A percentile compares a stretch with the other conserved stretches of the same genome.
Evolutionary conservation across 441 rosid species (phyloP).

Genomic region (Populus hybrid): DNA sequence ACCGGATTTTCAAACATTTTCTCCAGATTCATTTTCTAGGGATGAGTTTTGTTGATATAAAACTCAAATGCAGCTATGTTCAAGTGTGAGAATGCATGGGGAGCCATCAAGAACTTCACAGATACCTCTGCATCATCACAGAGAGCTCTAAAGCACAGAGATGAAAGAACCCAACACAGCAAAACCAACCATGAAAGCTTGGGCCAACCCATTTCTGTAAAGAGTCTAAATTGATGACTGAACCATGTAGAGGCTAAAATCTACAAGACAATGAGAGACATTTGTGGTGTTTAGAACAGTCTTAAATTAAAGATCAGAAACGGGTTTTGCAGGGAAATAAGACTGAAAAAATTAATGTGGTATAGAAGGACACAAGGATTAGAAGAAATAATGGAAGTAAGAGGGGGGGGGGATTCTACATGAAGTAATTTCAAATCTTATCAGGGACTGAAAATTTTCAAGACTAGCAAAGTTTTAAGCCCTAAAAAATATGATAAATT

Average conservation of each 20-base stretch:
- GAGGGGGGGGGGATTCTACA: neutral
- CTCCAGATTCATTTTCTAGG: neutral
- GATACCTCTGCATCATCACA: slow-evolving; percentile 47
- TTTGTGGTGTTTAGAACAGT: slow-evolving; percentile 11
- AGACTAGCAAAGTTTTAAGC: neutral
- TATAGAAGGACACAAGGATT: slow-evolving; percentile 15
- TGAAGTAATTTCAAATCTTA: slow-evolving; percentile 3
- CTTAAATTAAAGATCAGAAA: neutral
- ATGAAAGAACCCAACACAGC: slow-evolving; percentile 37
- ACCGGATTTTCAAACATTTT: neutral
- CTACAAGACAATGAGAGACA: slow-evolving; percentile 21
- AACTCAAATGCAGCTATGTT: slow-evolving; percentile 63
- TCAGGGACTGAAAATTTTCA: slow-evolving; percentile 1
- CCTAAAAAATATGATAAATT: too few species aligned
- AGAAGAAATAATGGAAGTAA: slow-evolving; percentile 6
- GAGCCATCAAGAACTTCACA: slow-evolving; percentile 70
- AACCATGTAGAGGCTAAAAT: slow-evolving; percentile 18
- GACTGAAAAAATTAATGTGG: slow-evolving; percentile 14
- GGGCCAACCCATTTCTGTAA: slow-evolving; percentile 42
- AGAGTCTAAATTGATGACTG: slow-evolving; percentile 14
- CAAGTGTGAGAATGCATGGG: slow-evolving; percentile 53
- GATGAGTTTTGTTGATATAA: slow-evolving; percentile 13
- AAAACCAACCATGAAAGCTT: slow-evolving; percentile 38
- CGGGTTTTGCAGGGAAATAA: slow-evolving; percentile 13
- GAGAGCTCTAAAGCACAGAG: slow-evolving; percentile 27